phyloP scores from a whole-genome alignment of 192 early-diverging fungal species.

The Rhizoclosmatium sp. region DNA sequence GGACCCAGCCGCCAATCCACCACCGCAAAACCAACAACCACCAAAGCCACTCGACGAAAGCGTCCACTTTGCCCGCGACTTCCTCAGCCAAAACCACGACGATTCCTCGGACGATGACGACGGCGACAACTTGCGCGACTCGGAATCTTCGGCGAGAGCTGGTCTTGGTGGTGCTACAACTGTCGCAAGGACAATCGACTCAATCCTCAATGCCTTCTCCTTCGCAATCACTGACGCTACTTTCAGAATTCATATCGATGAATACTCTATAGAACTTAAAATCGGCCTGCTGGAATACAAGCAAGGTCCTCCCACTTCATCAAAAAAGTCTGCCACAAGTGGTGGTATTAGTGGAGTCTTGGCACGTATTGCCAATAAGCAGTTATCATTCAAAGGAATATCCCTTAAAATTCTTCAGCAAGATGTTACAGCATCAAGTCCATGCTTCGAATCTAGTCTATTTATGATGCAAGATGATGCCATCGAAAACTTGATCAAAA shows the following conservation, averaged over 20 bases:
- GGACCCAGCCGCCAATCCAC: background rate
- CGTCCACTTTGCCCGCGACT: conserved; percentile 17
- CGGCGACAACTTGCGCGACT: background rate
- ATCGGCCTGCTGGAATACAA: background rate
- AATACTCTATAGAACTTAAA: background rate
- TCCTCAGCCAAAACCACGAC: background rate
- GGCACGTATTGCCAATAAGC: background rate
- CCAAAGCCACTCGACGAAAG: background rate
- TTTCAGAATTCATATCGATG: background rate
- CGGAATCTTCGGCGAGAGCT: background rate
- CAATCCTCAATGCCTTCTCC: background rate
- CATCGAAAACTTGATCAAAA: background rate
- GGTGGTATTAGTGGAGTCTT: conserved; percentile 21
- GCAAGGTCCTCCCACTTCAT: no score
- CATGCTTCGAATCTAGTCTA: background rate
- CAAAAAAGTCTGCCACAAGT: background rate
- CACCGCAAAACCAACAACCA: background rate
- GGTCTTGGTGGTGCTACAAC: background rate
- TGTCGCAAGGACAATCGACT: background rate
- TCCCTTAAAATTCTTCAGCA: background rate
- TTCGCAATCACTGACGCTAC: background rate
- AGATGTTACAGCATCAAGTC: background rate
- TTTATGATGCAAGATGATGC: background rate
- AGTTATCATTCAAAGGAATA: background rate
- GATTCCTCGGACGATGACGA: conserved; percentile 5